phyloP scores from a whole-genome alignment of 768 basidiomycete genomes.

The Termitomyces sp. region DNA sequence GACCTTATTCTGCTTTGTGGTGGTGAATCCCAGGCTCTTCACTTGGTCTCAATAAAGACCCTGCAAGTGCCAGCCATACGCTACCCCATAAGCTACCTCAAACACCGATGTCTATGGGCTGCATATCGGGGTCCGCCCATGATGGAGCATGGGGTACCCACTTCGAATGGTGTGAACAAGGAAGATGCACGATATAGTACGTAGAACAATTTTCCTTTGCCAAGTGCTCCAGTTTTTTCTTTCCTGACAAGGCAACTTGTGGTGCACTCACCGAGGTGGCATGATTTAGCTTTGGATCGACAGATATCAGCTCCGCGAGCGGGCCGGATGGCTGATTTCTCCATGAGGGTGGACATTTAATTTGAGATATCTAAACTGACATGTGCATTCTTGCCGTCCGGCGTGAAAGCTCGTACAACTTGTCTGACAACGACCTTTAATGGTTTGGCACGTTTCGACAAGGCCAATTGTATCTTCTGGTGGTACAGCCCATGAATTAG shows the following conservation, averaged over 20 bases:
- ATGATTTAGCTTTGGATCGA: background rate
- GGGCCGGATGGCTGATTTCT: background rate
- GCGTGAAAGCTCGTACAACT: background rate
- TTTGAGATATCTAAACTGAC: background rate
- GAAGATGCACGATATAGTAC: background rate
- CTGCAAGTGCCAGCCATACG: background rate
- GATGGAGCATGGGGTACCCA: background rate
- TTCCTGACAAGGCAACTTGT: background rate
- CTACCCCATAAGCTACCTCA: background rate
- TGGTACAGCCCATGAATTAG: no score
- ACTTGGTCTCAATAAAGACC: constrained; percentile 32
- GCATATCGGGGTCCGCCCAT: background rate
- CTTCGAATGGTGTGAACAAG: background rate
- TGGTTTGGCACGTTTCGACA: no score
- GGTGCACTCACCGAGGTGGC: background rate
- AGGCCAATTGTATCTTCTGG: background rate
- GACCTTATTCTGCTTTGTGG: constrained; percentile 16
- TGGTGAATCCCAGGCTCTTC: constrained; percentile 34
- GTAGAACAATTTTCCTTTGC: background rate
- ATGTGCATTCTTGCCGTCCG: background rate
- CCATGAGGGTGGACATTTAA: background rate
- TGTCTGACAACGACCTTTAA: no score
- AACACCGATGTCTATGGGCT: background rate
- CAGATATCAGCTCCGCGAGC: background rate
- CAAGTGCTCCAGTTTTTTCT: background rate